Percentiles rank a stretch among this genome's conserved stretches.
Evolutionary conservation across 495 filamentous ascomycete genomes (phyloP).

Genomic region (Podospora anserina): DNA sequence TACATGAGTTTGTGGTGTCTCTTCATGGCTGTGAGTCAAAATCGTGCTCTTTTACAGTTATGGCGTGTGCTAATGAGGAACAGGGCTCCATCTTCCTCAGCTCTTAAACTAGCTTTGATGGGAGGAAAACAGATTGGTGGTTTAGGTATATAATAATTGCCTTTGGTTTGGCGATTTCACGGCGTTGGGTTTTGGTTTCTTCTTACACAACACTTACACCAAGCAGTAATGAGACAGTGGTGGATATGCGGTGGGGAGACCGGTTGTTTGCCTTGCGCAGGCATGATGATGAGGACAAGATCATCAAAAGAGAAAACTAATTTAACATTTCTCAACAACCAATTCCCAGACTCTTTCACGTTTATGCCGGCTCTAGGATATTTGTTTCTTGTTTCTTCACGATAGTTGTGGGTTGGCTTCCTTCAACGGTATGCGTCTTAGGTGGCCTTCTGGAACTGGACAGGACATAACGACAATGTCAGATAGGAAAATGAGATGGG

Average conservation of each 20-base stretch:
- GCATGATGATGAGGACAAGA: neutral
- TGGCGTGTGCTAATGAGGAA: neutral
- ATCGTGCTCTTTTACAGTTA: neutral
- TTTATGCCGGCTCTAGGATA: no score
- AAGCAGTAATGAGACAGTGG: neutral
- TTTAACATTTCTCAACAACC: neutral
- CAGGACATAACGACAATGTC: neutral
- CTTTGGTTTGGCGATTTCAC: neutral
- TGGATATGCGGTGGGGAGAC: neutral
- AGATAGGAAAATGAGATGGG: neutral
- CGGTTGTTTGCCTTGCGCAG: neutral
- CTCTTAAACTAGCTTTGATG: neutral
- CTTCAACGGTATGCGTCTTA: neutral
- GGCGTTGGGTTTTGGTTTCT: neutral
- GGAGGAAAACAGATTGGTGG: neutral
- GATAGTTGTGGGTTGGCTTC: neutral
- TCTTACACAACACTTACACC: neutral
- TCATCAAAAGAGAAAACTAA: neutral
- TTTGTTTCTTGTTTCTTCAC: neutral
- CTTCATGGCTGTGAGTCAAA: conserved; percentile 73
- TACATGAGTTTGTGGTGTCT: conserved; percentile 95
- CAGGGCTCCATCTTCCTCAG: conserved; percentile 9
- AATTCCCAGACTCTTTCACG: no score
- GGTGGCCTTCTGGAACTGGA: neutral
- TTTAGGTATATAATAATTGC: neutral